A percentile compares a stretch with the other conserved stretches of the same genome.
phyloP scores from a whole-genome alignment of 2,329 filamentous ascomycete genomes.

The Ophiostoma fasciatum region DNA sequence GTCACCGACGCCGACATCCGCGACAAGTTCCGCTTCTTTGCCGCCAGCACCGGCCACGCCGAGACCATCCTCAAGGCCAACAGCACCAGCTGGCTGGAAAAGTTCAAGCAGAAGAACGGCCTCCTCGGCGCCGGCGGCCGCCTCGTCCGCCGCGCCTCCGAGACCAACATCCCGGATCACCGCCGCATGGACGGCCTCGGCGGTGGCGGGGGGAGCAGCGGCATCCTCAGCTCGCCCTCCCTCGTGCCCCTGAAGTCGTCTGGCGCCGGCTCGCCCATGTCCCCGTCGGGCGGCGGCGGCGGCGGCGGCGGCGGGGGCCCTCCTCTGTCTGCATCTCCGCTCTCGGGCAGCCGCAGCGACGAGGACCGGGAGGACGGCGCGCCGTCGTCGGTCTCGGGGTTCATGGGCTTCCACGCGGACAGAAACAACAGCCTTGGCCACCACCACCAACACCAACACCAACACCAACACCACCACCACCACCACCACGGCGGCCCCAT shows the following conservation, averaged over 20 bases:
- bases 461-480: slow-evolving; percentile 12
- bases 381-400: background rate
- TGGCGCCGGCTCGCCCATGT: slow-evolving; percentile 57
- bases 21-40: slow-evolving; percentile 73
- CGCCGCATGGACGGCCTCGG: slow-evolving; percentile 37
- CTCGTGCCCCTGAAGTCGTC: slow-evolving; percentile 27
- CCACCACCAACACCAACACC: background rate
- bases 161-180: slow-evolving; percentile 57
- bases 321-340: slow-evolving; percentile 51
- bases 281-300: slow-evolving; percentile 36
- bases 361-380: slow-evolving; percentile 41
- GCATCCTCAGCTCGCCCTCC: slow-evolving; percentile 34
- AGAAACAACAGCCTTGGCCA: background rate
- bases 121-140: slow-evolving; percentile 28
- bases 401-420: background rate
- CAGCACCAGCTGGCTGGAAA: slow-evolving; percentile 73
- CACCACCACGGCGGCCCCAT: slow-evolving; percentile 11
- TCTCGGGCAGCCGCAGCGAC: slow-evolving; percentile 55
- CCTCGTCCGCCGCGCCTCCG: slow-evolving; percentile 42
- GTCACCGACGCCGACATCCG: slow-evolving; percentile 70
- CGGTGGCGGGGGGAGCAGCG: background rate
- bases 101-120: slow-evolving; percentile 83
- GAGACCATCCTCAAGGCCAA: slow-evolving; percentile 59
- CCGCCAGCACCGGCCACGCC: slow-evolving; percentile 50
- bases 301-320: too few relatives aligned